Evolutionary conservation across 2,329 filamentous ascomycete genomes (phyloP), one percentile per base, ranked within the genome.

Genomic region (Fusarium coicis): DNA sequence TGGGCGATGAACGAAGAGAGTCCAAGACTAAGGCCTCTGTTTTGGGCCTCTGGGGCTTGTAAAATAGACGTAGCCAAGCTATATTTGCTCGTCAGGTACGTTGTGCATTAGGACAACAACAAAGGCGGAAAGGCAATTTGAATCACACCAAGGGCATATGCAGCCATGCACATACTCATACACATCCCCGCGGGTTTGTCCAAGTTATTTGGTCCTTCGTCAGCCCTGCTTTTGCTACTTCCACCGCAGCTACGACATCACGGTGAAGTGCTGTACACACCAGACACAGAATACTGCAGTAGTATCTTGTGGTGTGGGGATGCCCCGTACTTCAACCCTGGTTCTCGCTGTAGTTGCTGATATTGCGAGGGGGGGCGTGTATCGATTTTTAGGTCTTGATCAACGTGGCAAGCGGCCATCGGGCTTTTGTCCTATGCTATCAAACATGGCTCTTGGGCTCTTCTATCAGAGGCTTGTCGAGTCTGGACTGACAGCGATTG

Each of bases 331-430:
- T 40, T 63, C 66, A 64, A 68, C 74, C 63, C 65, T 70, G 34
- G 70, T 52, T 73, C 47, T 65, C 54, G 66, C 56, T 73, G 57
- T 65, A 60, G 44, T 69, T 73, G 55, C 68, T 70, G 65, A 69
- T 74, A 62, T 56, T 62, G 44, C 57, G 65, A 52, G 59, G 72
- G 73, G 69, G 74, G 55, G 69, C 34, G 73, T 77, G 65, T 68
- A 60, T 67, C 47, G 64, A 59, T 69, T 68, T 72, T 68, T 65
- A 76, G 75, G 67, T 69, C 67, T 70, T 66, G 63, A 77, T 80
- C 79, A 80, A 82, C 80, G 80, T 82, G 80, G 79, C 80, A 80
- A 75, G 61, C 75, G 75, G 69, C 69, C 72, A 77, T 57, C 68
- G 65, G 76, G 63, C 56, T 68, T 54, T 49, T 43, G 30, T 59